Conservation (phyloP, 2,329 filamentous ascomycete species). For the Phialemonium atrogriseum region DNA sequence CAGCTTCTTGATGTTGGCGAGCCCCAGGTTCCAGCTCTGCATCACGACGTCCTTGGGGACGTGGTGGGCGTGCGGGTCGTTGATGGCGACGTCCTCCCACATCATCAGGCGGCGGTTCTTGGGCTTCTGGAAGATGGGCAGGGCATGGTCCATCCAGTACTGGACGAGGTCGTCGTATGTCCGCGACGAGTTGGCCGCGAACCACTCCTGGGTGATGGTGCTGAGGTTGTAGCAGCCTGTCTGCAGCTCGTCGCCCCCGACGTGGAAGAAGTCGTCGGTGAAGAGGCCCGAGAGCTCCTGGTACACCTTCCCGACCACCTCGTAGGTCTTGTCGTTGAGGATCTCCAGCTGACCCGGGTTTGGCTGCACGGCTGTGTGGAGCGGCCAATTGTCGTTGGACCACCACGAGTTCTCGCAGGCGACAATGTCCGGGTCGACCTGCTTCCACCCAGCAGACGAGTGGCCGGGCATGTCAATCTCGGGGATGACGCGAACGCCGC, state of each 20-base stretch:
- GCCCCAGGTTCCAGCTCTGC: constrained; percentile 46
- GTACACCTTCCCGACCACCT: constrained; percentile 45
- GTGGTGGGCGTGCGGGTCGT: constrained; percentile 31
- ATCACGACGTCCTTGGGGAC: constrained; percentile 43
- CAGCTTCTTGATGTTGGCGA: constrained; percentile 41
- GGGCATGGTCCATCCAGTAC: constrained; percentile 42
- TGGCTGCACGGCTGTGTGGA: constrained; percentile 47
- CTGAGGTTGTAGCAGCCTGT: constrained; percentile 47
- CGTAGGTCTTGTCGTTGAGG: constrained; percentile 46
- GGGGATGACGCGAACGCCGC: constrained; percentile 51
- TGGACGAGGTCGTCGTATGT: constrained; percentile 43
- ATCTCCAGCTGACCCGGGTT: constrained; percentile 49
- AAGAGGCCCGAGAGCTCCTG: constrained; percentile 41
- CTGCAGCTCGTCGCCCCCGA: constrained; percentile 48
- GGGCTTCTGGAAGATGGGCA: constrained; percentile 48
- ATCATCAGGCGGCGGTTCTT: constrained; percentile 44
- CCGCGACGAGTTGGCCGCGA: constrained; percentile 38
- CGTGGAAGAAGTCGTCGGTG: constrained; percentile 44
- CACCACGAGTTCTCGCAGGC: constrained; percentile 50
- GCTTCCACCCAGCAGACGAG: constrained; percentile 45
- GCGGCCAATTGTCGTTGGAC: constrained; percentile 47
- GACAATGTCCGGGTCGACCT: constrained; percentile 46
- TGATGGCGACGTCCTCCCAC: constrained; percentile 46
- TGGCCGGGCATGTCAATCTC: constrained; percentile 57
- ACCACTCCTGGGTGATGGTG: constrained; percentile 37